Conservation (phyloP, 1,284 basidiomycete species). For the Ceratobasidium sp. region DNA sequence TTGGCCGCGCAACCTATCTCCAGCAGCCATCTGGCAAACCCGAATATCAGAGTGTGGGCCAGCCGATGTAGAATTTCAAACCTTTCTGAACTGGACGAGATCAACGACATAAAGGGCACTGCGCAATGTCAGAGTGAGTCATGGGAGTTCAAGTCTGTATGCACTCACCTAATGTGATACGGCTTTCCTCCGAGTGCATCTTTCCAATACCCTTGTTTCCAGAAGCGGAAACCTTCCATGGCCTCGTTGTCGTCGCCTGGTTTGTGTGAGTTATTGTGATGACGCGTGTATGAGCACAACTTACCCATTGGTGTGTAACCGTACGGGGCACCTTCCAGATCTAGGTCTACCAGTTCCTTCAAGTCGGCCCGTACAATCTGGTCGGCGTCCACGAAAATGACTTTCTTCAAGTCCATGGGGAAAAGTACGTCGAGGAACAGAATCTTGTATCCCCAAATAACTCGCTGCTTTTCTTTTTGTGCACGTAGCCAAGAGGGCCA, state of each 20-base stretch:
- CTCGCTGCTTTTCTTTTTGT: conserved; percentile 96
- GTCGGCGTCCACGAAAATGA: conserved; percentile 98
- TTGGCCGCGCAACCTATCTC: conserved; percentile 89
- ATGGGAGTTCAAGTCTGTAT: not conserved
- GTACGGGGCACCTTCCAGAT: conserved; percentile 91
- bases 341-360: conserved; percentile 90
- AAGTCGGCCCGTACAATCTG: conserved; percentile 97
- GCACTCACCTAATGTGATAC: conserved; percentile 88
- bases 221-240: conserved; percentile 98
- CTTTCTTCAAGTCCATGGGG: conserved; percentile 97
- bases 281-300: not conserved
- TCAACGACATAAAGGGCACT: conserved; percentile 97
- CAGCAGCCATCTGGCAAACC: conserved; percentile 72
- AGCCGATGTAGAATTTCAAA: conserved; percentile 53
- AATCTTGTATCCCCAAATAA: conserved; percentile 99
- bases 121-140: not conserved
- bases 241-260: conserved; percentile 84
- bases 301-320: conserved; percentile 95
- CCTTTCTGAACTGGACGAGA: conserved; percentile 92
- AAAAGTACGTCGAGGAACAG: conserved; percentile 98
- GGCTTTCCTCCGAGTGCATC: conserved; percentile 82
- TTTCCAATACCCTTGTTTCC: conserved; percentile 96
- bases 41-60: conserved; percentile 4
- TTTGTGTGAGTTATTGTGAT: not conserved
- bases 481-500: conserved; percentile 98